phyloP scores from a whole-genome alignment of 2,329 filamentous ascomycete genomes.

The Fusarium sterilihyphosum region DNA sequence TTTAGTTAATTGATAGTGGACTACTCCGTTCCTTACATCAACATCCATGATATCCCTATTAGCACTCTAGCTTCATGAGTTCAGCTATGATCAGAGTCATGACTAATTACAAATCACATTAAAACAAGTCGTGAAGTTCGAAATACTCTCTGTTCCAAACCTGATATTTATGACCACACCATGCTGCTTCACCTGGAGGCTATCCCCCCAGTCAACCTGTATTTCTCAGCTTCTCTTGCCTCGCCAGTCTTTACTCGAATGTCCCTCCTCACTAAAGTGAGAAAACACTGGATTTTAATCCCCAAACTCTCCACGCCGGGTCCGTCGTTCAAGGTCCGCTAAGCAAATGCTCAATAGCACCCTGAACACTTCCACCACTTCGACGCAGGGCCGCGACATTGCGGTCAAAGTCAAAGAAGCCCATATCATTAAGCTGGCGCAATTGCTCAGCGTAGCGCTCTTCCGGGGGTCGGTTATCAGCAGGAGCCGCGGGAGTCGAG shows the following conservation, averaged over 20 bases:
- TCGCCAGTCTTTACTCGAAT: conserved; percentile 11
- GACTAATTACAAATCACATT: background rate
- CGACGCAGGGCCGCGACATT: conserved; percentile 90
- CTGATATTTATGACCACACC: conserved; percentile 41
- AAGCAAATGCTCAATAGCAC: conserved; percentile 82
- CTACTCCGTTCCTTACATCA: background rate
- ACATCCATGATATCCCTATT: background rate
- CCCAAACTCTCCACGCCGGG: background rate
- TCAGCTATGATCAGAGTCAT: background rate
- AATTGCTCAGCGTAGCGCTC: conserved; percentile 92
- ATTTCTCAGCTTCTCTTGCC: conserved; percentile 32
- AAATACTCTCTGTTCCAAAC: conserved; percentile 19
- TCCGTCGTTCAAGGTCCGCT: conserved; percentile 36
- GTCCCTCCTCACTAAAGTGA: conserved; percentile 10
- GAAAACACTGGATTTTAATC: background rate
- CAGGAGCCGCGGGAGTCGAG: conserved; percentile 64
- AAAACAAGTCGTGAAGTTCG: background rate
- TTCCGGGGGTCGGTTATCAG: conserved; percentile 89
- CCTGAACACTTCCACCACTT: conserved; percentile 93
- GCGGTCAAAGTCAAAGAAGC: conserved; percentile 95
- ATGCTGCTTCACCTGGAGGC: conserved; percentile 31
- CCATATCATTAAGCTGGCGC: conserved; percentile 97
- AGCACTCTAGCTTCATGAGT: background rate
- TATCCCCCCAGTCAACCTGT: conserved; percentile 21
- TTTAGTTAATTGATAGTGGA: background rate